Percentiles rank a stretch among this genome's conserved stretches.
Evolutionary conservation across 2,329 filamentous ascomycete genomes (phyloP).

Genomic region (Metarhizium rileyi): DNA sequence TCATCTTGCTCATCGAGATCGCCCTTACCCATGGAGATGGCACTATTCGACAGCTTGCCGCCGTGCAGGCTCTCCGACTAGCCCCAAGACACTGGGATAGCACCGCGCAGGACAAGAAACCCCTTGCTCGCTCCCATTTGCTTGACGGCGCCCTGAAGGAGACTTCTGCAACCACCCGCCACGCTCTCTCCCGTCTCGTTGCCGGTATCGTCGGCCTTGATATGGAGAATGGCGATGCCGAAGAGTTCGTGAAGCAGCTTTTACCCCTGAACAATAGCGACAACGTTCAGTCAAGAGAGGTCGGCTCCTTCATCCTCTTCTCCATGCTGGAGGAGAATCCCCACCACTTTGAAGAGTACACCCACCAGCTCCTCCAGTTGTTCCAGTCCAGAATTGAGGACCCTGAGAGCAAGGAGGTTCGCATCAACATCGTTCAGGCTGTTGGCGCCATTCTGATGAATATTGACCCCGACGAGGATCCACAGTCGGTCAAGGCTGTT

Average conservation of each 20-base stretch:
- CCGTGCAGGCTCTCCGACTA: constrained; percentile 78
- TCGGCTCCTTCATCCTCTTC: constrained; percentile 87
- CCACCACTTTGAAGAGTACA: constrained; percentile 73
- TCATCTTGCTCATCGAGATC: constrained; percentile 80
- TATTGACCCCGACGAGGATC: constrained; percentile 78
- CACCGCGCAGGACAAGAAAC: constrained; percentile 66
- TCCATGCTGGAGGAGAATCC: constrained; percentile 84
- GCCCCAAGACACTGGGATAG: constrained; percentile 78
- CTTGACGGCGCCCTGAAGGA: constrained; percentile 78
- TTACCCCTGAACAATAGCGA: constrained; percentile 68
- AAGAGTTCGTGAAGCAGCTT: constrained; percentile 73
- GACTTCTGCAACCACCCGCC: constrained; percentile 64
- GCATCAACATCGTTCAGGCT: constrained; percentile 88
- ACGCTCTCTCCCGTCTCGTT: constrained; percentile 81
- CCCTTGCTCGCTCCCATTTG: constrained; percentile 69
- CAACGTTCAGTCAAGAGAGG: constrained; percentile 72
- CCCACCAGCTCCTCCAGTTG: constrained; percentile 67
- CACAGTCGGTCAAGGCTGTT: constrained; percentile 61
- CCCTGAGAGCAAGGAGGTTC: constrained; percentile 81
- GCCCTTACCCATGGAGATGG: constrained; percentile 66
- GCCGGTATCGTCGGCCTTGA: constrained; percentile 80
- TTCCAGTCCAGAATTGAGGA: constrained; percentile 86
- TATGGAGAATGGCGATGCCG: constrained; percentile 61
- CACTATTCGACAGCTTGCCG: constrained; percentile 77
- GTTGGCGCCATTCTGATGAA: constrained; percentile 82